A percentile compares a stretch with the other conserved stretches of the same genome.
These are phyloP conservation scores for Eleusine coracana DNA, from an alignment of 176 grass and related monocot species.

Conservation along the genomic window DNA sequence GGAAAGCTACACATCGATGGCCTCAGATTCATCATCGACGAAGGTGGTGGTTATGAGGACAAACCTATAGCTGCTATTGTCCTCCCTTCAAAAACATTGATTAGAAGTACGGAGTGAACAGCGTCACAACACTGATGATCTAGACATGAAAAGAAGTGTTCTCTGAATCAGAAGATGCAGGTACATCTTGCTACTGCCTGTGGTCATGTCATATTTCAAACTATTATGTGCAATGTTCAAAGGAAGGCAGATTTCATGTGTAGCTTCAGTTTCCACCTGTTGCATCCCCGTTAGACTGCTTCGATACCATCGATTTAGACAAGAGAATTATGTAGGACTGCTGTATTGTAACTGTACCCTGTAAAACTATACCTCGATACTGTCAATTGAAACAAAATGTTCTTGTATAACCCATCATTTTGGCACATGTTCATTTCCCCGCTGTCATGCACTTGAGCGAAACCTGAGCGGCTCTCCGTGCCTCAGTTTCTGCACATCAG, in stretches of 20 bases:
- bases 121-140: conserved; percentile 26
- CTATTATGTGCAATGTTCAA: background rate
- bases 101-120: conserved; percentile 47
- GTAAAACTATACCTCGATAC: background rate
- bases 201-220: background rate
- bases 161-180: background rate
- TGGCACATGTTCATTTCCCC: background rate
- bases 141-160: background rate
- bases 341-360: background rate
- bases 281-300: background rate
- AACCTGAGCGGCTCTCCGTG: background rate
- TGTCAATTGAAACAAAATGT: background rate
- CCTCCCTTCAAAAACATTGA: conserved; percentile 67
- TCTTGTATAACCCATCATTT: background rate
- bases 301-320: background rate
- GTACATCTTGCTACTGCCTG: background rate
- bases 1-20: conserved; percentile 75
- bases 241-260: background rate
- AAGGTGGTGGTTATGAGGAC: conserved; percentile 65
- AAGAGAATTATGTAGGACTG: background rate
- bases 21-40: conserved; percentile 78
- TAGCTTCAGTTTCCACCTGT: background rate
- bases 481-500: background rate
- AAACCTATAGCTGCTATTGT: conserved; percentile 71
- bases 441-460: background rate